Base-by-base conservation (phyloP, 1,284 basidiomycete species). In the Naganishia liquefaciens region DNA sequence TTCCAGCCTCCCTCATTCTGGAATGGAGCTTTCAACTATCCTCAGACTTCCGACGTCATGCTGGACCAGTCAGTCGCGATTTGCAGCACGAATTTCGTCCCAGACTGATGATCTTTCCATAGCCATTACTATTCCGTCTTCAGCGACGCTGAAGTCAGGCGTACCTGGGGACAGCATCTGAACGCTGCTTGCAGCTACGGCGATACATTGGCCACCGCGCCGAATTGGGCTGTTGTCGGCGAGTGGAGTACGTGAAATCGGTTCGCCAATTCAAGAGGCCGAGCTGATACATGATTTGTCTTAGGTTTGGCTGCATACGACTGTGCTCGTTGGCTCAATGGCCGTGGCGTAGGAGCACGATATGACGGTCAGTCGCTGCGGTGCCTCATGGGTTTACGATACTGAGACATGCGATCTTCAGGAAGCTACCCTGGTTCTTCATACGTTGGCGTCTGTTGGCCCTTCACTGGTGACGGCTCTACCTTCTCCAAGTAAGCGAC, bases 81-180 rank as follows among this genome's bases (percentile, higher is more conserved):
- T 51, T 50, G 30, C 10, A 30, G 2, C n/a, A 19, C 4, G 9
- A 23, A 19, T n/a, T 33, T 5, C 25, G 33, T 13, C 21, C 5
- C 5, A 21, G 23, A 25, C 28, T 5, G 27, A 11, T n/a, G 7
- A 28, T 52, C 21, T 15, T 21, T 19, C 19, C 21, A 55, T 11
- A 66, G 87, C 82, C 89, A 92, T 77, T 83, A 87, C 77, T 91
- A 92, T 74, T 89, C 90, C 74, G 85, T 90, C 60, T 91, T 91
- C 78, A 86, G 84, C 70, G 80, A 84, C 70, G 74, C 74, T 11
- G 84, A 87, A 73, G 80, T 88, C 11, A 73, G 79, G 30, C 82
- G 85, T 44, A 80, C 84, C 37, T 81, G 82, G 68, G 80, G 83
- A 62, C 75, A 88, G 68, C 90, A 93, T 72, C 87, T 93, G 57